A percentile compares a stretch with the other conserved stretches of the same genome.
Evolutionary conservation across 768 basidiomycete genomes (phyloP).

Genomic region (Psilocybe cubensis): DNA sequence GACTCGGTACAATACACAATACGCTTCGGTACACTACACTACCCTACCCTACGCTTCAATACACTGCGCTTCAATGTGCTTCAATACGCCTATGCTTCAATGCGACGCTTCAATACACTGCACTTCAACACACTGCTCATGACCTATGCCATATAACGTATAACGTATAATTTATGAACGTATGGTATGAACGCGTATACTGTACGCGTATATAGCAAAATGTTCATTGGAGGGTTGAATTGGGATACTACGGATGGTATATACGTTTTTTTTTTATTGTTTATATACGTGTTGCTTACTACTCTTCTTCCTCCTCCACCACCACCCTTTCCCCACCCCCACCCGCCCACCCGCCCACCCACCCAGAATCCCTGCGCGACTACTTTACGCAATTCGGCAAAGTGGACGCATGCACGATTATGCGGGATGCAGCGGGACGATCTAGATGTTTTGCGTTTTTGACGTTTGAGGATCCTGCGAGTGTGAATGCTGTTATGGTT

Average conservation of each 20-base stretch:
- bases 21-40: no score
- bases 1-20: no score
- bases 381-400: conserved; percentile 97
- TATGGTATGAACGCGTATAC: no score
- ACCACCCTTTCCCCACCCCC: no score
- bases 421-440: conserved; percentile 94
- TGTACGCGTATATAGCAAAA: conserved; percentile 75
- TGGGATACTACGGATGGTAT: conserved; percentile 99
- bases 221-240: conserved; percentile 99
- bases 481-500: conserved; percentile 95
- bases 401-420: conserved; percentile 97
- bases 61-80: no score
- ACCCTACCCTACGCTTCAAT: conserved; percentile 10
- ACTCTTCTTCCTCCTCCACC: no score
- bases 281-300: conserved; percentile 38
- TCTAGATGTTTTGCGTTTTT: conserved; percentile 98
- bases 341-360: no score
- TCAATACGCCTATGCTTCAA: no score
- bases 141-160: no score
- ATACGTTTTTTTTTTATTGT: conserved; percentile 42
- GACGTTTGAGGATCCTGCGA: conserved; percentile 91
- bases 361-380: conserved; percentile 71
- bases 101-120: no score
- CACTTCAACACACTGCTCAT: no score
- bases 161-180: no score